phyloP scores from a whole-genome alignment of 495 filamentous ascomycete species.

The Jackrogersella minutella region DNA sequence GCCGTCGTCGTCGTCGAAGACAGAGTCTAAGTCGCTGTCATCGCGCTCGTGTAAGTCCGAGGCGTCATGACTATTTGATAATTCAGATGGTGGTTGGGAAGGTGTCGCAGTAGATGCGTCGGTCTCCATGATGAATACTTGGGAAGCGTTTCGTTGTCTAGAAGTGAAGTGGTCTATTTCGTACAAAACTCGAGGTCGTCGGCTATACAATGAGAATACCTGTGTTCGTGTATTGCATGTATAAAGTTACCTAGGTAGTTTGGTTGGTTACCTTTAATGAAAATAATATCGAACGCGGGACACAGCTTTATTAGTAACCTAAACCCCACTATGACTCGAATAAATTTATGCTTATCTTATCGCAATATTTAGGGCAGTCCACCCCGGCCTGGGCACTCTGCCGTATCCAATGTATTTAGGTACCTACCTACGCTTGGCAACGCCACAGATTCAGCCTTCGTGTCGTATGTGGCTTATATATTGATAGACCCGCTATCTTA shows the following conservation, averaged over 20 bases:
- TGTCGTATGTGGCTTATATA: not conserved
- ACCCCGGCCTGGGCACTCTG: constrained; percentile 1
- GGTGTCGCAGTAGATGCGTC: constrained; percentile 49
- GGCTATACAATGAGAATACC: too few species aligned
- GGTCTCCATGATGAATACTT: constrained; percentile 28
- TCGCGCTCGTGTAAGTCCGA: constrained; percentile 40
- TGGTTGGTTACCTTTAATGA: too few species aligned
- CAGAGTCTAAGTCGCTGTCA: constrained; percentile 57
- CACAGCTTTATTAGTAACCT: too few species aligned
- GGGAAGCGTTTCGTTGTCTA: too few species aligned
- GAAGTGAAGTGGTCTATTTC: too few species aligned
- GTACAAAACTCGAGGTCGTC: too few species aligned
- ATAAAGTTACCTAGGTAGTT: too few species aligned
- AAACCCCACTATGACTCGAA: too few species aligned
- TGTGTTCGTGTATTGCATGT: too few species aligned
- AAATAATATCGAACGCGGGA: not conserved
- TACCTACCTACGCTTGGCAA: too few species aligned
- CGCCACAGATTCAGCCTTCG: not conserved
- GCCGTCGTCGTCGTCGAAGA: constrained; percentile 66
- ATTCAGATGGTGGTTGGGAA: constrained; percentile 25
- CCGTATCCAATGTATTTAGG: too few species aligned
- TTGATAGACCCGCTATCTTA: too few species aligned
- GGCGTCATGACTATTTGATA: constrained; percentile 41
- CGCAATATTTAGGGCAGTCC: not conserved
- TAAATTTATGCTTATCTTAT: constrained; percentile 26